These are phyloP conservation scores for Durio zibethinus DNA, from an alignment of 345 rosid species.

Conservation along the genomic window DNA sequence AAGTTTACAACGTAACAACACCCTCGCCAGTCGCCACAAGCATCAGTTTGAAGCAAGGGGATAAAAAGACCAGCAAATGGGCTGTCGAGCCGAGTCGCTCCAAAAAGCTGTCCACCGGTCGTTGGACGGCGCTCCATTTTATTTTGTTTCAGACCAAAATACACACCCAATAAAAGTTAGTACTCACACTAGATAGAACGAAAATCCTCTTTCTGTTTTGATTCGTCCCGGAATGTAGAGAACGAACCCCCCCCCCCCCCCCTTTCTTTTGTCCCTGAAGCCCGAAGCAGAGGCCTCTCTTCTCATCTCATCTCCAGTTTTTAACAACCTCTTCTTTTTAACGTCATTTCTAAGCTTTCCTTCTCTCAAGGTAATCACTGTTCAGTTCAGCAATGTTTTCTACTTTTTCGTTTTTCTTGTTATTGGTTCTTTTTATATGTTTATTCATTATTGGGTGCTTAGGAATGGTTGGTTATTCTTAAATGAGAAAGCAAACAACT, in stretches of 20 bases:
- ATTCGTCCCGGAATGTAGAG: not conserved
- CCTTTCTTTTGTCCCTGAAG: not conserved
- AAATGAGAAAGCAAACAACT: not conserved
- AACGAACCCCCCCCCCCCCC: not conserved
- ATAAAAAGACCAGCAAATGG: no score
- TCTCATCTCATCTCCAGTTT: not conserved
- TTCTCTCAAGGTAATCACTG: not conserved
- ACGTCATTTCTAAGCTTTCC: not conserved
- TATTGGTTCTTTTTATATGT: not conserved
- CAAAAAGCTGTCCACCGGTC: no score
- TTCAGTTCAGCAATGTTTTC: not conserved
- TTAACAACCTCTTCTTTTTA: not conserved
- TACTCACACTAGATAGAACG: not conserved
- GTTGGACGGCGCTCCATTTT: not conserved
- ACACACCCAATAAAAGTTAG: not conserved
- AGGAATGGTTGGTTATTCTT: not conserved
- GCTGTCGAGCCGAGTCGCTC: no score
- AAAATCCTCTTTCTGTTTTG: not conserved
- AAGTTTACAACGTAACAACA: no score
- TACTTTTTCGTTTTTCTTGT: not conserved
- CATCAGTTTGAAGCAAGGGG: no score
- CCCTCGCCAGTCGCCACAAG: no score
- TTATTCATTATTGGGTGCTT: slow-evolving; percentile 4
- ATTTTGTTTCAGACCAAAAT: not conserved
- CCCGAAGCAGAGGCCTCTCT: not conserved